Conservation (phyloP, 306 rosid species). For the Cucurbita pepo region DNA sequence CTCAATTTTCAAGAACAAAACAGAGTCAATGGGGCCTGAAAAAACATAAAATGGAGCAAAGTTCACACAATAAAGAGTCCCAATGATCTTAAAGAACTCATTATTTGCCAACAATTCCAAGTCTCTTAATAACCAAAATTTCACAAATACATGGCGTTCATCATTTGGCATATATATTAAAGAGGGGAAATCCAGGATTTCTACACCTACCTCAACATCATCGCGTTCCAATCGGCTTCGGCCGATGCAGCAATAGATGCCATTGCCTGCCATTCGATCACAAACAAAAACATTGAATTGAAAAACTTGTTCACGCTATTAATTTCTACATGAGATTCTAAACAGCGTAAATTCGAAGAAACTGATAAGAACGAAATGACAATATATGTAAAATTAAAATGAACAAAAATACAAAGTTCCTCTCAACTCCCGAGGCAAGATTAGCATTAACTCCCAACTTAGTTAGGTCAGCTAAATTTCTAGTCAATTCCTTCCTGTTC, state of each 20-base stretch:
- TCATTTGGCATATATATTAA: neutral
- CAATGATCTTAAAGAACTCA: neutral
- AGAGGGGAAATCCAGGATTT: neutral
- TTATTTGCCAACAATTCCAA: neutral
- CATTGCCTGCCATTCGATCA: conserved; percentile 47
- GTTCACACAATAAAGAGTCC: neutral
- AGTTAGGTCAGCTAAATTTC: neutral
- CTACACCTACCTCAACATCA: conserved; percentile 43
- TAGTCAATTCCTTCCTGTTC: neutral
- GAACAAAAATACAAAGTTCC: neutral
- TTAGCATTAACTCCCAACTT: neutral
- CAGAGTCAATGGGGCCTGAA: neutral
- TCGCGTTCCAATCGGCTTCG: conserved; percentile 66
- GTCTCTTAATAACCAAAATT: neutral
- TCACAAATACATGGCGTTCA: neutral
- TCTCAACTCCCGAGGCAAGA: neutral
- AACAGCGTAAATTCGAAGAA: neutral
- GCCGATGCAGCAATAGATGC: conserved; percentile 86
- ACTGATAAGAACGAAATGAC: neutral
- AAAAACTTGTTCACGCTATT: neutral
- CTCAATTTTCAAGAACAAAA: neutral
- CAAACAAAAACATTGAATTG: neutral
- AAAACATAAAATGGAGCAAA: neutral
- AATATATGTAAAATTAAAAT: neutral
- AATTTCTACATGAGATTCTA: neutral